Evolutionary conservation across 2,329 filamentous ascomycete genomes (phyloP), one percentile per base, ranked within the genome.

Genomic region (Cercospora berteroae): DNA sequence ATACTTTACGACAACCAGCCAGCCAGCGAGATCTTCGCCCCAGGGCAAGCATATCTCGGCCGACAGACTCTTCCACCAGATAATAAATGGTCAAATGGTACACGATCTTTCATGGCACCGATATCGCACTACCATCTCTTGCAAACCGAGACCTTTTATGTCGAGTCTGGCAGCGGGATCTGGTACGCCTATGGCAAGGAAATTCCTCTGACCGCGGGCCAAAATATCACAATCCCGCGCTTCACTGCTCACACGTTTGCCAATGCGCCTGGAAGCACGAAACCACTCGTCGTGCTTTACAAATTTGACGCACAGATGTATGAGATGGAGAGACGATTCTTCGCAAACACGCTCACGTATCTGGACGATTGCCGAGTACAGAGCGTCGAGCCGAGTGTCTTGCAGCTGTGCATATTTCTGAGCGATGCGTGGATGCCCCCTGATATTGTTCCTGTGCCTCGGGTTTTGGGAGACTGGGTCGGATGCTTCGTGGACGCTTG

Each of bases 111-210:
- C 64, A 70, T 70, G 66, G 60, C 68, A 10, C 66, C 70, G 5
- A 27, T 66, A 4, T 42, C 67, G 12, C 68, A 71, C 42, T 67
- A 61, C 50, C 70, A 72, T 36, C 64, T 70, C 42, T 62, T 72
- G 20, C 68, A 72, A 63, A 68, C 62, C 16, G 70, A 70, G 29
- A 60, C 58, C 16, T 71, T 71, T 62, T 39, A 69, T 55, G 57
- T 71, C 39, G 64, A 62, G 18, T 64, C 60, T 12, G 68, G 70
- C n/a, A 56, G 39, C 23, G 70, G 67, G 4, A 52, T 67, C 18
- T 72, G 69, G 65, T 67, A 70, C 36, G 29, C 67, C 10, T 10
- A 57, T 29, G 67, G 65, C 39, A 57, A 69, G 48, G 48, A 56
- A n/a, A 63, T 62, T 23, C 25, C 58, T 16, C 65, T 69, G 7